phyloP scores from a whole-genome alignment of 345 rosid species.

The Draba incana region DNA sequence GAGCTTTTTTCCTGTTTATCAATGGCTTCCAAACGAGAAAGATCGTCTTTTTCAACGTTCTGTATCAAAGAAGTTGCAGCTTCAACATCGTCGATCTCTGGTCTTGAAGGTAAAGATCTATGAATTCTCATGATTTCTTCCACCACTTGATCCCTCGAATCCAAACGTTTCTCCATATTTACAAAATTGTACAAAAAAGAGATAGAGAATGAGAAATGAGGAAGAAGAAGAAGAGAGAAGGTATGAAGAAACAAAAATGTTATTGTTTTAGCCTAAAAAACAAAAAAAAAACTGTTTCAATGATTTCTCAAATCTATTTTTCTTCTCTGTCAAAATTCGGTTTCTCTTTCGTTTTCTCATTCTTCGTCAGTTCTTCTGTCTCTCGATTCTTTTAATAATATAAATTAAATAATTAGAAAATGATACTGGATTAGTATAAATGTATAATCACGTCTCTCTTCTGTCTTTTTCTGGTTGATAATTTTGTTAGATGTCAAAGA shows the following conservation, averaged over 20 bases:
- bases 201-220: not conserved
- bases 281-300: conserved; percentile 16
- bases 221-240: not conserved
- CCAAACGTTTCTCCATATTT: conserved; percentile 48
- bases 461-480: conserved; percentile 6
- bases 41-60: conserved; percentile 81
- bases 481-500: conserved; percentile 8
- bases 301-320: conserved; percentile 11
- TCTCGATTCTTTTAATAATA: conserved; percentile 16
- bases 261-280: not conserved
- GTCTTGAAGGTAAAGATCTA: conserved; percentile 75
- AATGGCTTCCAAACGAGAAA: conserved; percentile 63
- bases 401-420: conserved; percentile 8
- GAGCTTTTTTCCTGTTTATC: conserved; percentile 50
- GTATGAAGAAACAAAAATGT: not conserved
- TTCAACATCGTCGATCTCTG: conserved; percentile 77
- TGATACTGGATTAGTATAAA: not conserved
- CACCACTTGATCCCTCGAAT: conserved; percentile 59
- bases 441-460: not conserved
- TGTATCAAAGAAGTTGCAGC: conserved; percentile 66
- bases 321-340: conserved; percentile 7
- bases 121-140: conserved; percentile 88
- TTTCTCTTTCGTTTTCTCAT: conserved; percentile 40
- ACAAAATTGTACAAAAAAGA: not conserved
- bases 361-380: conserved; percentile 19